Percentiles rank a stretch among this genome's conserved stretches.
These are phyloP conservation scores for Phaeosphaeria sp. DNA, from an alignment of 2,329 filamentous ascomycete species.

Conservation along the genomic window DNA sequence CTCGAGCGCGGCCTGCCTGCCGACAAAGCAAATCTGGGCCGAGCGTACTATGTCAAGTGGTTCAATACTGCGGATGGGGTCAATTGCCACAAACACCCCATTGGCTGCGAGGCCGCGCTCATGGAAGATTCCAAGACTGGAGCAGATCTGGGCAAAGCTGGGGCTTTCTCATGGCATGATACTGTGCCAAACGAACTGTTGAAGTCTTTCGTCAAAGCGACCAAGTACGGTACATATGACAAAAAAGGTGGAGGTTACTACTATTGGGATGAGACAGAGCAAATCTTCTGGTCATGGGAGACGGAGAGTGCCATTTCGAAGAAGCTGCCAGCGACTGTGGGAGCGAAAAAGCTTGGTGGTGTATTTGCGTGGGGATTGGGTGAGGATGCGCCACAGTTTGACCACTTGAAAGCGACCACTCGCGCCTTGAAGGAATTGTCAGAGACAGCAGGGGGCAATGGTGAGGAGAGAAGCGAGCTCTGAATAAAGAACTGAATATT, in stretches of 20 bases:
- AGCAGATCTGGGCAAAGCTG: conserved; percentile 63
- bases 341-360: conserved; percentile 65
- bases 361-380: conserved; percentile 78
- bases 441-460: background rate
- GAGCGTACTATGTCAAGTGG: conserved; percentile 73
- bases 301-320: conserved; percentile 64
- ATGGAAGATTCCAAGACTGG: conserved; percentile 68
- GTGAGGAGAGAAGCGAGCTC: conserved; percentile 11
- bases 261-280: conserved; percentile 67
- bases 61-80: conserved; percentile 59
- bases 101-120: conserved; percentile 66
- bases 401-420: conserved; percentile 49
- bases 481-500: background rate
- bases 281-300: conserved; percentile 77
- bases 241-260: conserved; percentile 66
- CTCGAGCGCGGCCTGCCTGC: conserved; percentile 61
- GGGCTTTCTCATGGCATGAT: conserved; percentile 59
- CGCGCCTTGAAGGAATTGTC: conserved; percentile 4
- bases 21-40: conserved; percentile 66
- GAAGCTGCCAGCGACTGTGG: conserved; percentile 67
- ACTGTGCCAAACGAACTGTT: conserved; percentile 51
- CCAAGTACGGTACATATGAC: conserved; percentile 63
- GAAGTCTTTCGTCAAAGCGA: conserved; percentile 64
- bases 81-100: conserved; percentile 55
- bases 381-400: conserved; percentile 60